Base-by-base conservation (phyloP, 148 eudicot species). In the Selenicereus undatus region DNA sequence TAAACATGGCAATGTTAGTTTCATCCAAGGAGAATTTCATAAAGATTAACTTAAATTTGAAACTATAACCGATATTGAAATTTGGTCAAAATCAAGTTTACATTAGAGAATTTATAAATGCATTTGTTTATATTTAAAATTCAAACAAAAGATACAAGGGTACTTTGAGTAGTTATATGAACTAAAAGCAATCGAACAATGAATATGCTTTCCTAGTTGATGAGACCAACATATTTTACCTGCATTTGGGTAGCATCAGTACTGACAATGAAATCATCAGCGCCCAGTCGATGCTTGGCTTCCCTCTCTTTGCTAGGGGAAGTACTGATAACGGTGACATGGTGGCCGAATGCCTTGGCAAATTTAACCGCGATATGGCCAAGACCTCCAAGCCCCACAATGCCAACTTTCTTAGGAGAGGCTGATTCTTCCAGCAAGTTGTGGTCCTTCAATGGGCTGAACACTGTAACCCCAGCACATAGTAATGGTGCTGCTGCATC, bases 311-410 rank as follows among this genome's bases (percentile, higher is more conserved):
- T 96, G 30, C 91, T 90, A 1, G 98, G 87, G 16, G 99, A 92
- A 60, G 99, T 96, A 86, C 99, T 96, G 16, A 96, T 93, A 36
- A 93, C 87, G 4, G 98, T 92, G 20, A 96, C 97, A 79, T 92
- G 93, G 88, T 91, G 97, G 0, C 93, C 95, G 22, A 96, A 96
- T 0, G 95, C 93, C 89, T 93, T 96, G 13, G 86, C 99, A 4
- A 96, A 88, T 84, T 96, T 96, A 13, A 93, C 91, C 1, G 98
- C 99, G 0, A 96, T 86, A 76, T 96, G 99, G 8, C 99, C 99
- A 0, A 96, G 81, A 0, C 99, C 99, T 1, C 98, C 99, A 0
- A 96, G 87, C 5, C 99, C 99, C 22, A 96, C 88, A 8, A 96
- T 81, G 17, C 99, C 99, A 0, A 96, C 79, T 66, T 78, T 89